phyloP scores from a whole-genome alignment of 139 green algal species.

The Picochlorum sp. region DNA sequence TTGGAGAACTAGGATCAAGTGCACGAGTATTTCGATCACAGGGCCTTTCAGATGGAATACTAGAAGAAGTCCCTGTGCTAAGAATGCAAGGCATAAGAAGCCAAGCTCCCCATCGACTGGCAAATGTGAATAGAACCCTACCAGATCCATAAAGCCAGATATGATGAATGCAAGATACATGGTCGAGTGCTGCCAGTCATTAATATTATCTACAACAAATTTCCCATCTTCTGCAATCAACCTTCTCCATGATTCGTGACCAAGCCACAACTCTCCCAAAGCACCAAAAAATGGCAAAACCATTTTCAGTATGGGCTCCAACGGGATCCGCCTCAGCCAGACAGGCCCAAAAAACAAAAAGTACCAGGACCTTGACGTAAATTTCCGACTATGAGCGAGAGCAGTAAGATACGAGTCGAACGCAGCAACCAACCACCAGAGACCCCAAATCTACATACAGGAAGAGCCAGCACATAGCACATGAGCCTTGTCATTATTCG shows the following conservation, averaged over 20 bases:
- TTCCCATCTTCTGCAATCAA: conserved; percentile 27
- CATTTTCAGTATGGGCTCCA: conserved; percentile 45
- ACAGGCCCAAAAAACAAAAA: conserved; percentile 3
- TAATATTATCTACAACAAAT: conserved; percentile 32
- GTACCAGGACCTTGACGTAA: conserved; percentile 25
- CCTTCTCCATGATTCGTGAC: conserved; percentile 27
- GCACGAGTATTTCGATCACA: conserved; percentile 34
- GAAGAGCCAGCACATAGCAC: not conserved
- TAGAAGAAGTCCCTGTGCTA: conserved; percentile 48
- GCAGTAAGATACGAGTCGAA: conserved; percentile 15
- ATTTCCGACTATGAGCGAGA: conserved; percentile 8
- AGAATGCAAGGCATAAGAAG: conserved; percentile 40
- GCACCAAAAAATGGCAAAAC: conserved; percentile 37
- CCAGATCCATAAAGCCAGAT: conserved; percentile 35
- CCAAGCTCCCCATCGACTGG: conserved; percentile 23
- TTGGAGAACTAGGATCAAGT: conserved; percentile 40
- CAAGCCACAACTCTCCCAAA: conserved; percentile 46
- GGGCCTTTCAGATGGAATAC: conserved; percentile 56
- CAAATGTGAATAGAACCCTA: conserved; percentile 11
- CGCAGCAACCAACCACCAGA: conserved; percentile 32
- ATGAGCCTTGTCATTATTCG: not conserved
- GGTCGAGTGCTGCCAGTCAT: conserved; percentile 45
- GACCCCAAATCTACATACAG: conserved; percentile 23
- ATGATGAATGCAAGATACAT: conserved; percentile 38
- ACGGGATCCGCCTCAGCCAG: conserved; percentile 6